Conservation (phyloP, 805 yeast species). For the Yarrowia sp. region DNA sequence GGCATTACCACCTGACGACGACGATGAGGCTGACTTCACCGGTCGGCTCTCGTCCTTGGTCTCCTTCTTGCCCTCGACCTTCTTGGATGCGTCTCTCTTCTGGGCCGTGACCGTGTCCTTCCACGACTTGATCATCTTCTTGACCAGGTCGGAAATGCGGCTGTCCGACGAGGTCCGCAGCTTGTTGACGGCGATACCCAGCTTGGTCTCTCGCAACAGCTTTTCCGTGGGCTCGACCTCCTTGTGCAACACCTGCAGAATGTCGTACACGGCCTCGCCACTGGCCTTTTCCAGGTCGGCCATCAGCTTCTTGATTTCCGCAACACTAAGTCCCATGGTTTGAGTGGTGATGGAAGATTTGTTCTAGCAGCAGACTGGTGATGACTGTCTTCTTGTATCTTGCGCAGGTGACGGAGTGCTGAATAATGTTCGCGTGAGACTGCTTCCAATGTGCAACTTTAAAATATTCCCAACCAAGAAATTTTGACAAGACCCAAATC, state of each 20-base stretch:
- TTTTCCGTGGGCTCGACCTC: constrained; percentile 86
- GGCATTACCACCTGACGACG: constrained; percentile 10
- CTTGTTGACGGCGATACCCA: constrained; percentile 96
- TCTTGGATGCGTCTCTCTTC: constrained; percentile 44
- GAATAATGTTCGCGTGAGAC: constrained; percentile 19
- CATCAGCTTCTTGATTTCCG: constrained; percentile 78
- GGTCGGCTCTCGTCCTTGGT: constrained; percentile 37
- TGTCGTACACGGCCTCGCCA: constrained; percentile 66
- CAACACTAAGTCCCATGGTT: constrained; percentile 46
- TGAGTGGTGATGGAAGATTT: too few species aligned
- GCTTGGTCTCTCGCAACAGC: constrained; percentile 87
- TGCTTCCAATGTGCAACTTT: constrained; percentile 9
- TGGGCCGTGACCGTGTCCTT: constrained; percentile 76
- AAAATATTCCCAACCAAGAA: neutral
- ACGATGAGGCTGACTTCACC: constrained; percentile 33
- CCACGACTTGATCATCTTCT: constrained; percentile 85
- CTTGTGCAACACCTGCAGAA: constrained; percentile 67
- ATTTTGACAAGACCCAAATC: neutral
- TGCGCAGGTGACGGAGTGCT: neutral
- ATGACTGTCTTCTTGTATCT: neutral
- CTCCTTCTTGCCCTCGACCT: constrained; percentile 39
- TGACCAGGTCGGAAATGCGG: constrained; percentile 68
- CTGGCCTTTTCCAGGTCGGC: constrained; percentile 75
- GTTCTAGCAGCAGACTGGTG: neutral
- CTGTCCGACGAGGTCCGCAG: constrained; percentile 73